phyloP scores from a whole-genome alignment of 805 yeast species.

The Monosporozyma unispora region DNA sequence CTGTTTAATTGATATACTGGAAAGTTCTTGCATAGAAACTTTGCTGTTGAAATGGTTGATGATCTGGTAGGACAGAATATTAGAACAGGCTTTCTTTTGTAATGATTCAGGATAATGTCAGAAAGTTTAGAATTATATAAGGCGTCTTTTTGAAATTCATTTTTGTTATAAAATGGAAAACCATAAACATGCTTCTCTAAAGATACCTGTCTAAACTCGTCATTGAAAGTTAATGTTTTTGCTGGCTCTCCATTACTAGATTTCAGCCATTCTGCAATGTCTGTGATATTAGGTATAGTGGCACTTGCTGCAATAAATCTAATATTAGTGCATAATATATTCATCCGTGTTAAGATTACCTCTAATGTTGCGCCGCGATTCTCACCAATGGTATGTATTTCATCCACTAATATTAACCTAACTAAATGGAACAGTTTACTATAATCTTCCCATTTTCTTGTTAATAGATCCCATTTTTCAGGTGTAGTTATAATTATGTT shows the following conservation, averaged over 20 bases:
- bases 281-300: conserved; percentile 43
- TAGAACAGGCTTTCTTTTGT: conserved; percentile 37
- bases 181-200: conserved; percentile 39
- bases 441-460: conserved; percentile 43
- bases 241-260: conserved; percentile 24
- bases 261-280: conserved; percentile 39
- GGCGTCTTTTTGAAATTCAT: conserved; percentile 42
- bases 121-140: conserved; percentile 35
- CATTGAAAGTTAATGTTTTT: conserved; percentile 36
- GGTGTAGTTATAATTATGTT: conserved; percentile 51
- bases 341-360: conserved; percentile 42
- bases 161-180: conserved; percentile 28
- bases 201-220: conserved; percentile 38
- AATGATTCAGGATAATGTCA: conserved; percentile 34
- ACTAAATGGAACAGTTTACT: conserved; percentile 33
- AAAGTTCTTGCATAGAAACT: conserved; percentile 25
- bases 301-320: conserved; percentile 44
- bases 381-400: conserved; percentile 39
- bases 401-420: conserved; percentile 41
- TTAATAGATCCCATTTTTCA: conserved; percentile 52
- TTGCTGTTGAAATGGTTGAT: conserved; percentile 40
- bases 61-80: conserved; percentile 48
- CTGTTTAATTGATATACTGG: background rate
- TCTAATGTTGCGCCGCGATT: conserved; percentile 42
- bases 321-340: conserved; percentile 29